These are phyloP conservation scores for Goniomonas avonlea DNA, from an alignment of 78 protist genomes.

Conservation along the genomic window DNA sequence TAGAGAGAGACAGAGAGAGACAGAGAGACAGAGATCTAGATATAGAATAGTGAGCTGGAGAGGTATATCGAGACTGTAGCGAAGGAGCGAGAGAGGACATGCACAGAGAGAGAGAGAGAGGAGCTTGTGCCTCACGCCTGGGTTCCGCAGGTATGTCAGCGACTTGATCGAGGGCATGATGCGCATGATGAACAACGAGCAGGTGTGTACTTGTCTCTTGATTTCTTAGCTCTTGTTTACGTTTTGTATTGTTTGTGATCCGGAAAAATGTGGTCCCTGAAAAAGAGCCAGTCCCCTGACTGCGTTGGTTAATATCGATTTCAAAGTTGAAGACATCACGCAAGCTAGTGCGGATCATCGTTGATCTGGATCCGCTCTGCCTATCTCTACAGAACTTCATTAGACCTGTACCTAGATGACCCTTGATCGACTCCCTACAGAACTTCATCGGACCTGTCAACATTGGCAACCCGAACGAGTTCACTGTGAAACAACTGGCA, in stretches of 20 bases:
- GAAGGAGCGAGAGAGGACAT: too few relatives aligned
- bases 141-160: too few relatives aligned
- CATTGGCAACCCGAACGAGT: slow-evolving; percentile 75
- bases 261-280: not conserved
- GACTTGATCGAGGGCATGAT: slow-evolving; percentile 60
- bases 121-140: too few relatives aligned
- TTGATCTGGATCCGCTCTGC: too few relatives aligned
- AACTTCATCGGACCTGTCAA: slow-evolving; percentile 43
- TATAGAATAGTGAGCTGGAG: too few relatives aligned
- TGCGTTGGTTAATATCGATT: not conserved
- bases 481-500: slow-evolving; percentile 55
- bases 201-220: not conserved
- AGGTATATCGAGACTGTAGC: too few relatives aligned
- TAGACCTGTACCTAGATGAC: slow-evolving; percentile 46
- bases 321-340: not conserved
- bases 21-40: too few relatives aligned
- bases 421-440: not conserved
- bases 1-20: too few relatives aligned
- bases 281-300: not conserved
- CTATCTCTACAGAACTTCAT: not conserved
- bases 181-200: slow-evolving; percentile 39
- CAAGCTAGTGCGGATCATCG: not conserved
- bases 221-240: too few relatives aligned
- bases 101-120: too few relatives aligned
- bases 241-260: too few relatives aligned